Conservation (phyloP, 2,329 filamentous ascomycete species). For the Fusarium avenaceum region DNA sequence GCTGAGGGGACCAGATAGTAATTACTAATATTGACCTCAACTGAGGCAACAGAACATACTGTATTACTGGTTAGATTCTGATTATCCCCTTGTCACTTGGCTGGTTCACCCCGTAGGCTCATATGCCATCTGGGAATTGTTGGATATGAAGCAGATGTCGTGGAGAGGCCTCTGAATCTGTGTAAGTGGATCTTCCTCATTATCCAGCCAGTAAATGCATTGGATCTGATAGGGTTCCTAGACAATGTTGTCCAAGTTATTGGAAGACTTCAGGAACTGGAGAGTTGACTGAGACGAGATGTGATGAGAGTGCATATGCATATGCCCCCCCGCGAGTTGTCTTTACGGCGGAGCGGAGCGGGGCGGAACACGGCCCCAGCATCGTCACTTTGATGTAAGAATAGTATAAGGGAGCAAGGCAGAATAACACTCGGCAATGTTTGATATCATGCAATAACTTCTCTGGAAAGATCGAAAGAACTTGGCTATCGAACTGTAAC, state of each 20-base stretch:
- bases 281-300: conserved; percentile 7
- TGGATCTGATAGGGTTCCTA: conserved; percentile 1
- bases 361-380: conserved; percentile 30
- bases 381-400: neutral
- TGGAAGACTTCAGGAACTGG: conserved; percentile 9
- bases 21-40: too few relatives aligned
- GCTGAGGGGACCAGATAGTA: too few relatives aligned
- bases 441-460: neutral
- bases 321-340: conserved; percentile 10
- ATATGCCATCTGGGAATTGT: neutral
- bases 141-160: neutral
- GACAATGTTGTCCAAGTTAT: neutral
- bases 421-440: conserved; percentile 13
- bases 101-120: neutral
- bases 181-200: conserved; percentile 16
- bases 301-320: conserved; percentile 10
- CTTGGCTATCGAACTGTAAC: conserved; percentile 7
- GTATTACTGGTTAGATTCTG: too few relatives aligned
- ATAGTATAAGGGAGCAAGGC: neutral
- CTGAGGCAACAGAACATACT: too few relatives aligned
- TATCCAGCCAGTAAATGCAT: conserved; percentile 12
- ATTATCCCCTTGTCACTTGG: too few relatives aligned
- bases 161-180: neutral
- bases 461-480: neutral
- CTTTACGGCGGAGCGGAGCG: conserved; percentile 31